Base-by-base conservation (phyloP, 306 rosid species). In the Begonia peltatifolia region DNA sequence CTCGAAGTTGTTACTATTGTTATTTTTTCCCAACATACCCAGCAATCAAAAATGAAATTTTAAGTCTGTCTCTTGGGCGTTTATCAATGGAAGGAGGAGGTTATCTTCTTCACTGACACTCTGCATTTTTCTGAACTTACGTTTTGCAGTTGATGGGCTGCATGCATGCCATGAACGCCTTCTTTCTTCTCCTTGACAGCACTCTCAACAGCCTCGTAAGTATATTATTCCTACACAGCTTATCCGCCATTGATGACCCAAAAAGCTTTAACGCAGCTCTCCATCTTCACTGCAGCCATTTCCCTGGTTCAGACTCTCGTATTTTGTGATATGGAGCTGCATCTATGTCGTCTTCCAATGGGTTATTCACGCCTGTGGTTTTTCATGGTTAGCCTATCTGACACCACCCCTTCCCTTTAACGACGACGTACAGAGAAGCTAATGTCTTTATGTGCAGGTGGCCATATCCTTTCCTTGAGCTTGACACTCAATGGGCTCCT, bases 391-490 rank as follows among this genome's bases (percentile, higher is more conserved):
- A 1, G 51, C 47, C 38, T 30, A 5, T 30, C 38, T n/a, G n/a
- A 3, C 38, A 16, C 44, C 38, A 16, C 44, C 25, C 15, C 25
- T 47, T 58, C 53, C 8, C 8, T 5, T 30, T 30, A 30, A 30
- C 6, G 38, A 30, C 38, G 38, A 30, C 8, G 9, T 7, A 5
- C 8, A 30, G 38, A 30, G 38, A 30, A 30, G 38, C 38, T 30
- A 30, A 30, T 30, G 38, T 30, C 38, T 30, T 4, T 6, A 30
- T 30, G 38, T 7, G 38, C 70, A 78, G 84, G 84, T 78, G 84
- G 84, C 96, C 96, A 5, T 88, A 88, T 72, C 93, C 96, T 43
- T 87, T 87, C 71, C 75, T 87, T 2, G 86, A 81, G 79, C 84
- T 88, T 9, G 57, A 68, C 52, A 71, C 71, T 5, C 77, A 86